Conservation (phyloP, 306 rosid species). For the Castanea sativa region DNA sequence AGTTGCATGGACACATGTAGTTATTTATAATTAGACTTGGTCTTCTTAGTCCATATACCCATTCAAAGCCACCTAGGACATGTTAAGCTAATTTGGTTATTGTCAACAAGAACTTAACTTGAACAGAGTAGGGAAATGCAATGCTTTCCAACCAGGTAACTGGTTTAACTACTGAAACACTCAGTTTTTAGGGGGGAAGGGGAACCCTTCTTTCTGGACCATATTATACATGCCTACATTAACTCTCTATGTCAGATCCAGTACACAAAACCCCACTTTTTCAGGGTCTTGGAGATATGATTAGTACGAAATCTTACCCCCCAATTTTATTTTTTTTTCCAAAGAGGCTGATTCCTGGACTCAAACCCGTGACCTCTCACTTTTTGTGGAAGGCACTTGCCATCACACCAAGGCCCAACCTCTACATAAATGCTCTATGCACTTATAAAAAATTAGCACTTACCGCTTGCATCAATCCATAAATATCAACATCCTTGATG, state of each 20-base stretch:
- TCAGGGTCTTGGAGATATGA: too few relatives aligned
- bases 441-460: slow-evolving; percentile 26
- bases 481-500: slow-evolving; percentile 77
- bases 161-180: background rate
- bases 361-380: too few relatives aligned
- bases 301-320: too few relatives aligned
- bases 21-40: background rate
- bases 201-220: background rate
- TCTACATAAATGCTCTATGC: background rate
- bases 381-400: background rate
- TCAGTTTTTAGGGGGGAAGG: too few relatives aligned
- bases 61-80: background rate
- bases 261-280: too few relatives aligned
- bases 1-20: too few relatives aligned
- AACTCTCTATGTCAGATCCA: background rate
- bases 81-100: background rate
- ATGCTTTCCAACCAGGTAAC: background rate
- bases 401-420: too few relatives aligned
- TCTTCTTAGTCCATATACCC: background rate
- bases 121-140: background rate
- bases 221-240: slow-evolving; percentile 9
- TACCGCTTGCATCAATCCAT: slow-evolving; percentile 86
- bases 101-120: background rate
- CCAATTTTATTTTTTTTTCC: fast-evolving
- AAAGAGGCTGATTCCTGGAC: too few relatives aligned